Evolutionary conservation across 306 rosid species (phyloP).

Genomic region (Casuarina equisetifolia): DNA sequence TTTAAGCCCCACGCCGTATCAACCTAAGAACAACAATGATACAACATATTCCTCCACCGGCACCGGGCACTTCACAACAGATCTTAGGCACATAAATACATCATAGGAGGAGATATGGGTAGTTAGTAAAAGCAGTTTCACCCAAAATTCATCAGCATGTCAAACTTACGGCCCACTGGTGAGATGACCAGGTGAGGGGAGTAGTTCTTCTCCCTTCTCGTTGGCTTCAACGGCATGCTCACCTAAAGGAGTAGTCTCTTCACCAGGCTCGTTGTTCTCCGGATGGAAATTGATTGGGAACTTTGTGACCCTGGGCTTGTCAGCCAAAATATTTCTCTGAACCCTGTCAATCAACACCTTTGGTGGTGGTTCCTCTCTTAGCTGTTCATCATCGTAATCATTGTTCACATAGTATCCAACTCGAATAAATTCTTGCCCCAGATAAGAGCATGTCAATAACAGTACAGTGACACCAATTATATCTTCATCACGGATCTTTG

Average conservation of each 20-base stretch:
- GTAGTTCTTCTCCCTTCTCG: slow-evolving; percentile 37
- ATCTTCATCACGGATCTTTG: slow-evolving; percentile 92
- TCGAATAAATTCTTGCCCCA: slow-evolving; percentile 82
- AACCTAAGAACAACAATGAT: slow-evolving; percentile 3
- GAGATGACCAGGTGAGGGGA: slow-evolving; percentile 29
- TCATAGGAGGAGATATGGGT: background rate
- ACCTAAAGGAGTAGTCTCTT: slow-evolving; percentile 38
- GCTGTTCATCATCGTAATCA: slow-evolving; percentile 88
- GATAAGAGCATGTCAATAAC: slow-evolving; percentile 79
- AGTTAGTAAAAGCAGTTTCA: background rate
- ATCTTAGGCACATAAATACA: background rate
- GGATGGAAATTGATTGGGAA: slow-evolving; percentile 73
- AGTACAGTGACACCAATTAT: slow-evolving; percentile 84
- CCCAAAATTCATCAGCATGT: slow-evolving; percentile 3
- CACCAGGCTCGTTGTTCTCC: slow-evolving; percentile 54
- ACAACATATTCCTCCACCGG: background rate
- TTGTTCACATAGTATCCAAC: slow-evolving; percentile 96
- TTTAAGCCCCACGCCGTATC: background rate
- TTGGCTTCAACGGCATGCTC: slow-evolving; percentile 40
- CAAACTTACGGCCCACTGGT: background rate
- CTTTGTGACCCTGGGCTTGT: slow-evolving; percentile 92
- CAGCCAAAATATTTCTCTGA: slow-evolving; percentile 85
- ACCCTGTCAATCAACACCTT: slow-evolving; percentile 72
- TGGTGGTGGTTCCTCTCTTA: slow-evolving; percentile 87
- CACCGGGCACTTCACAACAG: background rate